Percentiles rank a stretch among this genome's conserved stretches.
These are phyloP conservation scores for Theobroma grandiflorum DNA, from an alignment of 441 rosid species.

Conservation along the genomic window DNA sequence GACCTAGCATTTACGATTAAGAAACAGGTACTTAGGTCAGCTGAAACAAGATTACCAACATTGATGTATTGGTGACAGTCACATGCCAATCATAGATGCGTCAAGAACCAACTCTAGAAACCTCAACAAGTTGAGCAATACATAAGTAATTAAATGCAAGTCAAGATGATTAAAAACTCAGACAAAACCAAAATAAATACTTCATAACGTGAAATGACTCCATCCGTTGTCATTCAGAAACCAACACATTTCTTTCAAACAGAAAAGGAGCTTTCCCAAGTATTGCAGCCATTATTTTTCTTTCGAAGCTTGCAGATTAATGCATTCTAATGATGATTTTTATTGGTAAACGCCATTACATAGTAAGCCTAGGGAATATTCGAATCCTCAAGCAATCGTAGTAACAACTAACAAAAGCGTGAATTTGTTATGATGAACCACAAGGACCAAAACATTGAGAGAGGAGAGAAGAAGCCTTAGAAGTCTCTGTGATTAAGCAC, in stretches of 20 bases:
- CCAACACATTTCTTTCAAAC: not conserved
- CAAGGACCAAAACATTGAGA: not conserved
- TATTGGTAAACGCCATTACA: not conserved
- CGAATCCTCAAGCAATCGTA: not conserved
- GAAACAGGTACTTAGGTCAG: not conserved
- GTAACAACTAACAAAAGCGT: no score
- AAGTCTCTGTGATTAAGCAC: not conserved
- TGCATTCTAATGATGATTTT: not conserved
- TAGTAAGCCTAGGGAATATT: not conserved
- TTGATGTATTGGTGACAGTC: not conserved
- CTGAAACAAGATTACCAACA: not conserved
- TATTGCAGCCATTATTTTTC: no score
- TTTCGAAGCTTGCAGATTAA: not conserved
- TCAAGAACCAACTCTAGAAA: not conserved
- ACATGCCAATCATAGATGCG: not conserved
- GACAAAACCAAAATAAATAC: not conserved
- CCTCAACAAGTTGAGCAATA: not conserved
- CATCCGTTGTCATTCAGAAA: not conserved
- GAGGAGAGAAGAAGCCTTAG: not conserved
- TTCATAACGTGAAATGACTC: not conserved
- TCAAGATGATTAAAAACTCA: not conserved
- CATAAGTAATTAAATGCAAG: not conserved
- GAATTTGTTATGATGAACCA: not conserved
- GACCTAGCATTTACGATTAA: conserved; percentile 40
- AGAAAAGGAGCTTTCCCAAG: not conserved